Evolutionary conservation across 2,329 filamentous ascomycete genomes (phyloP), one percentile per base, ranked within the genome.

Genomic region (Botryotinia convoluta): DNA sequence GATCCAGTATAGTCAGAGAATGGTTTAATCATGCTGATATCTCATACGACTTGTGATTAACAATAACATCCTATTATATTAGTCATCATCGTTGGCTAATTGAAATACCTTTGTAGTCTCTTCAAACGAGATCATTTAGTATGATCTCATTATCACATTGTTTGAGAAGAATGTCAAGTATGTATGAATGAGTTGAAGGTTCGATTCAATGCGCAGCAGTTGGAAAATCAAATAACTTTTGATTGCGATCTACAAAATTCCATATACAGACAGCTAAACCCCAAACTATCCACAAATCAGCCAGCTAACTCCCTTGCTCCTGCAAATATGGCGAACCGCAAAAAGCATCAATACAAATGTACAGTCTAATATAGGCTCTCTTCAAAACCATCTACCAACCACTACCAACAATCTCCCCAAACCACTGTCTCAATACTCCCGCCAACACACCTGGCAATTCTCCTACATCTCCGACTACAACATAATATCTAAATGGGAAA

Each of bases 401-500:
- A 54, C 71, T 72, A 4, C 71, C 80, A 22, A 79, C 80, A 37
- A 91, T 89, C 82, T 91, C 89, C 0, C 93, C 91, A 86, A 99
- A 98, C 97, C 97, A 99, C 77, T 97, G 97, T 83, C 95, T 92
- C 84, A 99, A 84, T 77, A 97, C 88, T 42, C 93, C 93, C 22
- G 94, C 93, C 83, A 99, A 83, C 61, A 98, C 95, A 48, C 90
- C 91, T 7, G 97, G 96, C 80, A 99, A 86, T 83, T 99, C 96
- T 79, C 92, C 91, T 65, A 99, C 90, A 84, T 98, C 90, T 77
- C 95, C 91, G 74, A 99, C 96, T 77, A 99, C 93, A 72, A 99
- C 84, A 82, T 98, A 99, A 84, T 98, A 99, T 82, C 92, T 91
- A 84, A 99, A 99, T 0, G 97, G 96, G 83, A 99, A 99, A 12